A percentile compares a stretch with the other conserved stretches of the same genome.
Conservation (phyloP, 306 rosid genomes). For the Dalbergia oliveri region DNA sequence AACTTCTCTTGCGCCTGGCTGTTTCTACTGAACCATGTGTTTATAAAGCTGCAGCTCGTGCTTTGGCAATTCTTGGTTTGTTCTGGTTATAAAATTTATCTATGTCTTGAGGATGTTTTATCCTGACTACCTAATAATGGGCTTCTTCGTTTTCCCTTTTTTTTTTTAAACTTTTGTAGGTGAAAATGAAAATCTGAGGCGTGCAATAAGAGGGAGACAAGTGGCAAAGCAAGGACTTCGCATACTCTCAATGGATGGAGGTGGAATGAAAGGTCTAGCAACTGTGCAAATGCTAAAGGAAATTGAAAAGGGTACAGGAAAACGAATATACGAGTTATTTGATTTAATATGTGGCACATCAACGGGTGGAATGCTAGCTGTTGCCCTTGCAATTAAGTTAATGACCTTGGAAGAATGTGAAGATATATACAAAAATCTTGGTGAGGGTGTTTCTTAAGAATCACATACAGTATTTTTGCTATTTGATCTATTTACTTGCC, state of each 20-base stretch:
- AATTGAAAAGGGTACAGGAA: conserved; percentile 96
- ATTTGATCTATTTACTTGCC: conserved; percentile 19
- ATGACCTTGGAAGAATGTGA: conserved; percentile 90
- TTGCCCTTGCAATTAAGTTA: conserved; percentile 88
- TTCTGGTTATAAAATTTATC: conserved; percentile 43
- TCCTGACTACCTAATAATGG: conserved; percentile 15
- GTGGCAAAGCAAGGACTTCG: conserved; percentile 94
- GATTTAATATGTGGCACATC: conserved; percentile 98
- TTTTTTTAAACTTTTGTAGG: conserved; percentile 57
- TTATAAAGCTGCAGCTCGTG: conserved; percentile 97
- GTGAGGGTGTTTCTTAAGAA: conserved; percentile 60
- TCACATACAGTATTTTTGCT: conserved; percentile 25
- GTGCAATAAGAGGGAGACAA: conserved; percentile 87
- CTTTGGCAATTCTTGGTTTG: conserved; percentile 97
- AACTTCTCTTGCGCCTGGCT: conserved; percentile 81
- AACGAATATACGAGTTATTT: conserved; percentile 87
- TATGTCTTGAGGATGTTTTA: conserved; percentile 36
- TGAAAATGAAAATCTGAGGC: conserved; percentile 91
- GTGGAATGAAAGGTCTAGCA: conserved; percentile 99
- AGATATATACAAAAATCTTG: conserved; percentile 95
- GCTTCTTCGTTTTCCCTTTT: conserved; percentile 14
- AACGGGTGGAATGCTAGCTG: conserved; percentile 99
- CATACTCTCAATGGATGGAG: conserved; percentile 97
- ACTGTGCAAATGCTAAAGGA: conserved; percentile 92
- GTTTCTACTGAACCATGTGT: conserved; percentile 86